A percentile compares a stretch with the other conserved stretches of the same genome.
These are phyloP conservation scores for Carex parvula DNA, from an alignment of 176 grass and related monocot species.

Conservation along the genomic window DNA sequence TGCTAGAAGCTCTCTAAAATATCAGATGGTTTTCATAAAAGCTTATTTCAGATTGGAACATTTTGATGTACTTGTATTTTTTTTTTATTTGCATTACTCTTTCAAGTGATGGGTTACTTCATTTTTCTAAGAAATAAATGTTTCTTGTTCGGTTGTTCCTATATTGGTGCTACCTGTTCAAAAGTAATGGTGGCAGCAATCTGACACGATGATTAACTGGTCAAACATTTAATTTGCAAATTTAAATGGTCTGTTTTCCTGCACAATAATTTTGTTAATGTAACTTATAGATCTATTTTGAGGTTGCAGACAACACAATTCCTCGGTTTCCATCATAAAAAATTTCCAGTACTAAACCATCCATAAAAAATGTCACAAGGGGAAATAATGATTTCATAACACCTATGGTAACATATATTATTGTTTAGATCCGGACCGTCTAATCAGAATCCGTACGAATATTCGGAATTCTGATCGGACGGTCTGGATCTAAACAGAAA, in stretches of 20 bases:
- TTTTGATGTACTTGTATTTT: not conserved
- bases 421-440: too few species aligned
- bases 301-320: not conserved
- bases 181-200: not conserved
- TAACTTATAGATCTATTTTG: not conserved
- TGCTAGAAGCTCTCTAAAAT: not conserved
- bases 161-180: not conserved
- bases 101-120: not conserved
- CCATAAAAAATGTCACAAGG: too few species aligned
- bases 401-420: too few species aligned
- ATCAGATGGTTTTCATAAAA: not conserved
- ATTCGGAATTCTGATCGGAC: too few species aligned
- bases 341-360: not conserved
- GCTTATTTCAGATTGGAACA: not conserved
- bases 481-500: too few species aligned
- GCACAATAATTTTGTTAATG: not conserved
- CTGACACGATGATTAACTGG: not conserved
- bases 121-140: not conserved
- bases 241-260: not conserved
- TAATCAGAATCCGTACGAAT: too few species aligned
- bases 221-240: not conserved
- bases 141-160: not conserved
- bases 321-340: not conserved
- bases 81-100: not conserved
- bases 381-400: not conserved